Evolutionary conservation across 257 asterid genomes (phyloP).

Genomic region (Cordia subcordata): DNA sequence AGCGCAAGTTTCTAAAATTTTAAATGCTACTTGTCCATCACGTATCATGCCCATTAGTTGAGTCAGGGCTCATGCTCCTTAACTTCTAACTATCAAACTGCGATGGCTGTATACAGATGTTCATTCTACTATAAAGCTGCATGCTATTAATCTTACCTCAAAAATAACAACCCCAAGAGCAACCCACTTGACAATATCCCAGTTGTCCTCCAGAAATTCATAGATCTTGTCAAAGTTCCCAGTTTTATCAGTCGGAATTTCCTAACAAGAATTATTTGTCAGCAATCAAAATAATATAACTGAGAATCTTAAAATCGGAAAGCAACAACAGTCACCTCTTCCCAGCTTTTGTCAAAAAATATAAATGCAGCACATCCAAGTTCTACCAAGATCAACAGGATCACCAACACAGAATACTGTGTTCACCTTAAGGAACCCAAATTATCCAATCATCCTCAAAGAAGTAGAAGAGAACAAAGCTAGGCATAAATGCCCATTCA

Average conservation of each 20-base stretch:
- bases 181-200: conserved; percentile 80
- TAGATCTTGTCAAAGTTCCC: conserved; percentile 57
- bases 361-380: conserved; percentile 79
- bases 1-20: too few relatives aligned
- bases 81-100: too few relatives aligned
- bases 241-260: conserved; percentile 61
- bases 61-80: too few relatives aligned
- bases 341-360: conserved; percentile 93
- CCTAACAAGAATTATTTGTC: conserved; percentile 30
- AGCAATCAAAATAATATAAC: neutral
- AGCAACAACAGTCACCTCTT: conserved; percentile 46
- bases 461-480: too few relatives aligned
- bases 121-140: neutral
- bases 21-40: too few relatives aligned
- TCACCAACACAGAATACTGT: conserved; percentile 72
- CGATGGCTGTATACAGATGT: too few relatives aligned
- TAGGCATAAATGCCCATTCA: too few relatives aligned
- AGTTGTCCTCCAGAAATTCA: conserved; percentile 57
- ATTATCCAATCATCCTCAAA: neutral
- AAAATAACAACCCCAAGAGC: conserved; percentile 71
- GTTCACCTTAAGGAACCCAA: conserved; percentile 60
- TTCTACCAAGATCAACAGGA: conserved; percentile 78
- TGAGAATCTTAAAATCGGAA: neutral
- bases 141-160: conserved; percentile 38
- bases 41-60: too few relatives aligned